Conservation (phyloP, 345 rosid genomes). For the Cardamine chenopodiifolia region DNA sequence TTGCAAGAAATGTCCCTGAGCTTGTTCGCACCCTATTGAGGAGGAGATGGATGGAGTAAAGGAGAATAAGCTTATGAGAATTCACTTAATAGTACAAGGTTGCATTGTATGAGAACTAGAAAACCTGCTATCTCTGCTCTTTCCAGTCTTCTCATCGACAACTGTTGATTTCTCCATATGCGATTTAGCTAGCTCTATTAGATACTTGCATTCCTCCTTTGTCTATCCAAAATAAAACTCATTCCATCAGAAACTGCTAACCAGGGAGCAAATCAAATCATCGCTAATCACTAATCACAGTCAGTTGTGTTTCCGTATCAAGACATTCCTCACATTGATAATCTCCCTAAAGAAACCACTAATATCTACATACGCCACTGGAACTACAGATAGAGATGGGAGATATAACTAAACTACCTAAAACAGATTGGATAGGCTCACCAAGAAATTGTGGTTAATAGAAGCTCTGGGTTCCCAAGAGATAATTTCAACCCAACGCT, state of each 20-base stretch:
- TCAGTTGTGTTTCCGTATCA: slow-evolving; percentile 1
- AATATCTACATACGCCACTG: not conserved
- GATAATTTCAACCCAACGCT: slow-evolving; percentile 83
- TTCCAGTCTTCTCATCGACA: slow-evolving; percentile 80
- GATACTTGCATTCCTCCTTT: slow-evolving; percentile 75
- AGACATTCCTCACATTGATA: not conserved
- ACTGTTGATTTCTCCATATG: slow-evolving; percentile 84
- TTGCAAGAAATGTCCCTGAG: slow-evolving; percentile 75
- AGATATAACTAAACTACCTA: not conserved
- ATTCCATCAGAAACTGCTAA: not conserved
- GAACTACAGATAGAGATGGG: not conserved
- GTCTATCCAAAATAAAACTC: slow-evolving; percentile 49
- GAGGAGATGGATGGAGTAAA: slow-evolving; percentile 18
- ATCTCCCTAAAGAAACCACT: not conserved
- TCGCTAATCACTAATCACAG: not conserved
- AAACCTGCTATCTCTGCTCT: slow-evolving; percentile 91
- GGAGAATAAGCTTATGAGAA: not conserved
- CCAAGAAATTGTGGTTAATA: slow-evolving; percentile 89
- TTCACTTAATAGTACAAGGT: not conserved
- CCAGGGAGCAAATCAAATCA: not conserved
- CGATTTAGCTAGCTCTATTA: slow-evolving; percentile 79
- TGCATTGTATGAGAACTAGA: not conserved
- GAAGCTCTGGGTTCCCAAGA: slow-evolving; percentile 96
- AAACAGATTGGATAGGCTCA: slow-evolving; percentile 40
- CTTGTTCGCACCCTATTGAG: slow-evolving; percentile 79